Base-by-base conservation (phyloP, 345 rosid genomes). In the Anastatica hierochuntica region DNA sequence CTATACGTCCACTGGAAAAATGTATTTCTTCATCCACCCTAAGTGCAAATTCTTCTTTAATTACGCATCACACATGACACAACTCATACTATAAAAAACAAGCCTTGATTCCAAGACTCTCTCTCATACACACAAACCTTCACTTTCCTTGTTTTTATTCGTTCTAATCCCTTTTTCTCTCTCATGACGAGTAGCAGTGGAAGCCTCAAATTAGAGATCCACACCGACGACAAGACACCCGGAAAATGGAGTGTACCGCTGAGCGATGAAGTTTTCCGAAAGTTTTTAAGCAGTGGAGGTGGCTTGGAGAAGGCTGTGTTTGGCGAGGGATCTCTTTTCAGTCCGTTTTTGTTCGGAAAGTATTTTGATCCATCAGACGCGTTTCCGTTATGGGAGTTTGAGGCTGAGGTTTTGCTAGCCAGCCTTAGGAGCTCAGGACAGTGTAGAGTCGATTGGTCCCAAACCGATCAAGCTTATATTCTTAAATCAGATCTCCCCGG, bases 341-440 rank as follows among this genome's bases (percentile, higher is more conserved):
- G 94, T 66, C 96, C 97, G 1, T 68, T 80, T 48, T 67, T 86
- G 74, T 90, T 86, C 14, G 83, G 94, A 5, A 86, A 90, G 44
- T 90, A 68, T 67, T 90, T 90, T 24, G 97, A 90, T 79, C 96
- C 95, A 1, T 86, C 82, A 4, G 94, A 90, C 63, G 97, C 97
- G 2, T 90, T 90, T 75, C 90, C 94, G 0, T 54, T 90, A 4
- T 86, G 97, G 97, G 97, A 90, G 13, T 79, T 84, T 37, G 87
- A 86, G 24, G 75, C 96, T 0, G 82, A 80, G 14, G 60, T 74
- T 43, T 56, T 90, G 64, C 52, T 82, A 8, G 64, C 70, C 15
- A 66, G 64, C 66, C 80, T 84, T 21, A 74, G 80, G 63, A 84
- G 69, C 63, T 60, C 72, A 7, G 78, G 87, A 65, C 79, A 79